A percentile compares a stretch with the other conserved stretches of the same genome.
phyloP scores from a whole-genome alignment of 139 green algal species.

The Picochlorum costavermella region DNA sequence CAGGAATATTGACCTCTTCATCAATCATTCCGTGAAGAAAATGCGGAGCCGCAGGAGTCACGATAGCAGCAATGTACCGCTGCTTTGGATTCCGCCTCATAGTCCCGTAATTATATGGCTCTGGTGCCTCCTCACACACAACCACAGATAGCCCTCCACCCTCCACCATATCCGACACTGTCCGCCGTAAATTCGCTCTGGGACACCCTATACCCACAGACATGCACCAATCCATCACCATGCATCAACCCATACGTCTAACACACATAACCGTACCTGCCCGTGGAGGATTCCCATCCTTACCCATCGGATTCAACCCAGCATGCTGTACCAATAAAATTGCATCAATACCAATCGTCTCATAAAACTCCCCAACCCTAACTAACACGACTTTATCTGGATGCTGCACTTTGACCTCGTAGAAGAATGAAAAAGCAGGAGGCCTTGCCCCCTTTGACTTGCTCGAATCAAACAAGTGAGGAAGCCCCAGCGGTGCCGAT shows the following conservation, averaged over 20 bases:
- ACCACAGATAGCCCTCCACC: constrained; percentile 47
- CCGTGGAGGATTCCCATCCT: constrained; percentile 3
- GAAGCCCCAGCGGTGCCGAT: constrained; percentile 4
- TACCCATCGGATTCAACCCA: constrained; percentile 72
- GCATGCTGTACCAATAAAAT: constrained; percentile 71
- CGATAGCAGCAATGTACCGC: constrained; percentile 44
- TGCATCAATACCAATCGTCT: constrained; percentile 74
- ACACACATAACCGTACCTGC: background rate
- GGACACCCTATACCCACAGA: constrained; percentile 70
- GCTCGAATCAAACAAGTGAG: background rate
- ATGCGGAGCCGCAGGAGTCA: constrained; percentile 48
- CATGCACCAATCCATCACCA: too few relatives aligned
- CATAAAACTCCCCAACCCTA: constrained; percentile 79
- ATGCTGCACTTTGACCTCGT: constrained; percentile 26
- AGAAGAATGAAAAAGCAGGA: constrained; percentile 24
- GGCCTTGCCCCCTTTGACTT: background rate
- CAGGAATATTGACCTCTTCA: constrained; percentile 21
- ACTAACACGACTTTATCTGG: constrained; percentile 39
- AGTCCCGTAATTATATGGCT: constrained; percentile 33
- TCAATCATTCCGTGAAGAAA: constrained; percentile 48
- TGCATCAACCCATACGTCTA: background rate
- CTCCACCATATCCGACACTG: constrained; percentile 48
- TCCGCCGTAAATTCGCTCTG: constrained; percentile 46
- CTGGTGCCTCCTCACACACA: constrained; percentile 44
- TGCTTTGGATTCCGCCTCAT: constrained; percentile 37